These are phyloP conservation scores for Calcarisporium arbuscula DNA, from an alignment of 2,329 filamentous ascomycete species.

Conservation along the genomic window DNA sequence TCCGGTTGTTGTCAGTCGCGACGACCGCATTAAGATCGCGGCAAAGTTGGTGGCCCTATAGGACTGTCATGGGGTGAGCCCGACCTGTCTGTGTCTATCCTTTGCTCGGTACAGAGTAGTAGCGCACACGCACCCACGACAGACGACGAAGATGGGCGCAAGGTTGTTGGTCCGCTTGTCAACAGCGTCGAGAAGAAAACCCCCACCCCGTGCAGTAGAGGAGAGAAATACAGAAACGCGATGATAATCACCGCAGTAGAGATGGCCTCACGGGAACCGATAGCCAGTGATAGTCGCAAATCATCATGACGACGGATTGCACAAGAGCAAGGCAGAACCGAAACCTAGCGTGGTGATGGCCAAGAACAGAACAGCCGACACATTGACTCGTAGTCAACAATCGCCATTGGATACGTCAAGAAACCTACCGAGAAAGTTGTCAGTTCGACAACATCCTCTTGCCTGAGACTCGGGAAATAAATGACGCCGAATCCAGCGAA, in stretches of 20 bases:
- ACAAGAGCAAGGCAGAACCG: slow-evolving; percentile 46
- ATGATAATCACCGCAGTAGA: slow-evolving; percentile 38
- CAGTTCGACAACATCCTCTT: slow-evolving; percentile 25
- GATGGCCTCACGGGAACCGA: slow-evolving; percentile 30
- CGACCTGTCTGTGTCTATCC: slow-evolving; percentile 35
- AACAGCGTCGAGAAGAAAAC: neutral
- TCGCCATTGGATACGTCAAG: slow-evolving; percentile 44
- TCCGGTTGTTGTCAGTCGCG: slow-evolving; percentile 41
- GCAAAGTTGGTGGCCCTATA: slow-evolving; percentile 45
- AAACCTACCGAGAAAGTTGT: slow-evolving; percentile 50
- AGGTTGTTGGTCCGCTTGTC: slow-evolving; percentile 46
- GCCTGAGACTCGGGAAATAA: slow-evolving; percentile 29
- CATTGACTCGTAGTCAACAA: slow-evolving; percentile 46
- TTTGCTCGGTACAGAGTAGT: slow-evolving; percentile 45
- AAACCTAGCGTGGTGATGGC: slow-evolving; percentile 48
- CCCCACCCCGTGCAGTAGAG: slow-evolving; percentile 26
- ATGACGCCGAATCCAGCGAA: slow-evolving; percentile 44
- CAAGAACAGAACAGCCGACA: slow-evolving; percentile 48
- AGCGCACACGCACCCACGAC: slow-evolving; percentile 41
- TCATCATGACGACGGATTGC: slow-evolving; percentile 42
- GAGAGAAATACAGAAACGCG: slow-evolving; percentile 41
- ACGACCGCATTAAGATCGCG: slow-evolving; percentile 46
- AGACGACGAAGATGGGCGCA: slow-evolving; percentile 44
- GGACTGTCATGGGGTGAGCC: slow-evolving; percentile 7
- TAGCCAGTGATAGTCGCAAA: slow-evolving; percentile 37